Conservation (phyloP, 345 rosid species). For the Ceriops zippeliana region DNA sequence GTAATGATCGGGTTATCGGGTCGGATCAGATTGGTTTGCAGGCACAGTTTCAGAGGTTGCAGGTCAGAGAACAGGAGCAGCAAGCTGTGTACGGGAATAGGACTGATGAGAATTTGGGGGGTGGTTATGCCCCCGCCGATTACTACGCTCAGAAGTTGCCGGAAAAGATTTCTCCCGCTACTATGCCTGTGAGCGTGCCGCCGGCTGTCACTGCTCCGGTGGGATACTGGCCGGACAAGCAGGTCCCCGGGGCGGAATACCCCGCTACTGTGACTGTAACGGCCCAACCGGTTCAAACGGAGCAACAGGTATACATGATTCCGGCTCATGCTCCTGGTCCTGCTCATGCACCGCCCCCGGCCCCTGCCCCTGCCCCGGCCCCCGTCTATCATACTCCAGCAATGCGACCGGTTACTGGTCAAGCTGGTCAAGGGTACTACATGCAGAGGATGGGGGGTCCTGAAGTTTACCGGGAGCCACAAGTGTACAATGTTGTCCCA, state of each 20-base stretch:
- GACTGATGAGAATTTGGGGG: constrained; percentile 37
- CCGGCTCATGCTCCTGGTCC: constrained; percentile 38
- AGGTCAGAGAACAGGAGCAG: constrained; percentile 46
- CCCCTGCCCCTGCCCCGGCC: constrained; percentile 22
- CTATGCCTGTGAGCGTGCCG: constrained; percentile 26
- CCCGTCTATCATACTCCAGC: constrained; percentile 42
- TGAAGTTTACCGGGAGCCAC: constrained; percentile 75
- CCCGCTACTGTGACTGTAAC: constrained; percentile 33
- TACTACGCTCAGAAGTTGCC: constrained; percentile 47
- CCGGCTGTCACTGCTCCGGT: constrained; percentile 32
- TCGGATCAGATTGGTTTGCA: constrained; percentile 50
- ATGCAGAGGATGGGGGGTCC: constrained; percentile 50
- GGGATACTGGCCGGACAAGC: constrained; percentile 64
- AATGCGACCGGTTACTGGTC: constrained; percentile 46
- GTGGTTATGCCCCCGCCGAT: constrained; percentile 39
- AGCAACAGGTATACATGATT: constrained; percentile 64
- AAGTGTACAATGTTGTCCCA: constrained; percentile 49
- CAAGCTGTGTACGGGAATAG: constrained; percentile 45
- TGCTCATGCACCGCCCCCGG: constrained; percentile 16
- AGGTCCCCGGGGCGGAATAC: constrained; percentile 42
- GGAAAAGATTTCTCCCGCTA: constrained; percentile 35
- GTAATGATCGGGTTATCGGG: constrained; percentile 37
- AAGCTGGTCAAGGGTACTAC: constrained; percentile 66
- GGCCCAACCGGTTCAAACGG: constrained; percentile 29
- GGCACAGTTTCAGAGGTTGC: constrained; percentile 71